Base-by-base conservation (phyloP, 2,329 filamentous ascomycete genomes). In the Penicillium aurantiogriseum region DNA sequence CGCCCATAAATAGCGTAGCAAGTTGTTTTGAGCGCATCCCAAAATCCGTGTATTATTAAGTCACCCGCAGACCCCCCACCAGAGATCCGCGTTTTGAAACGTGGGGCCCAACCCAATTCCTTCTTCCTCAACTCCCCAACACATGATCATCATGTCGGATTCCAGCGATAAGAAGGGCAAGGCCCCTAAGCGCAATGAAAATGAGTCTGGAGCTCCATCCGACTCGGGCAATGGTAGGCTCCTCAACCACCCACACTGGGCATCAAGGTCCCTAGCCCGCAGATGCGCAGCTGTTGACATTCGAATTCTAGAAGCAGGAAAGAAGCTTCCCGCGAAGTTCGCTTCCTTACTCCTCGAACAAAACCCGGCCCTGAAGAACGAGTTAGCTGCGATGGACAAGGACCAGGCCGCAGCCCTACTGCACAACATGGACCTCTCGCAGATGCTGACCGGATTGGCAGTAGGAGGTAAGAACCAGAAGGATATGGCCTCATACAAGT, bases 401-500 rank as follows among this genome's bases (percentile, higher is more conserved):
- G 86, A 89, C 70, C 73, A 79, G 54, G 76, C 79, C 2, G 75
- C 80, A 48, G 78, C 85, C 46, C 69, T 81, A 63, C 70, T 87
- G 62, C 74, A 75, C 61, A 77, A 77, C 46, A 71, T 82, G 71
- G 76, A 80, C 51, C 68, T 82, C 17, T 68, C 75, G 35, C 77
- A 83, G 27, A 58, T 83, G 46, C 59, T 82, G 56, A 81, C 80
- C 8, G 81, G 81, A 38, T 71, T 83, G 60, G 88, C 92, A 17
- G 81, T 90, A 8, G 87, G 85, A 60, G 90, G 89, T 55, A 95
- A 94, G 82, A 96, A 96, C 70, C 88, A 86, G 67, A 97, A 96
- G 80, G 92, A 97, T 71, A 96, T 97, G 91, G 92, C 88, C 7
- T 90, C 88, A 57, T 97, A 97, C 83, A 97, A 96, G 77, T 99